Base-by-base conservation (phyloP, 2,329 filamentous ascomycete genomes). In the Huntiella abstrusa region DNA sequence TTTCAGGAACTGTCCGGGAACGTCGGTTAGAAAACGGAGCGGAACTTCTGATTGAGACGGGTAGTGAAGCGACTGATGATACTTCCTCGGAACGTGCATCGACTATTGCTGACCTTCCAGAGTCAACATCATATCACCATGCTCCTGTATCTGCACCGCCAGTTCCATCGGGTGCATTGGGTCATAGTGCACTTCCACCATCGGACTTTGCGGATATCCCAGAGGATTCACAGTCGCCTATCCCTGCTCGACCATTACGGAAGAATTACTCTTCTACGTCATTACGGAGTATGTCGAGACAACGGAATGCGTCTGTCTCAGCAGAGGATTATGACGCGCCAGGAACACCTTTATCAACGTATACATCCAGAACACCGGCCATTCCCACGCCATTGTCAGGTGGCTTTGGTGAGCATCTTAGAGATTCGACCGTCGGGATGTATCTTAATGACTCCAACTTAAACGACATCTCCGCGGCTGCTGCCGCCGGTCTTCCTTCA, bases 381-480 rank as follows among this genome's bases (percentile, higher is more conserved):
- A 57, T 83, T 17, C 79, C 83, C 7, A 84, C 81, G 2, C 78
- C 82, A 10, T 70, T 77, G 34, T 69, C 71, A 0, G 65, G 75
- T 7, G 69, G 74, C 1, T 82, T 83, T 53, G 66, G 66, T 19
- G 73, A 77, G 10, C 67, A 69, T 41, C 59, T 69, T 48, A 65
- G 71, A 48, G 68, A 70, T 12, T 64, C 77, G 32, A 71, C 72
- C 4, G 79, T 79, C 17, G 83, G 81, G 4, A 66, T 88, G 48
- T 78, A 85, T 56, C 67, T 96, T 1, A 92, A 96, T 55, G 85
- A 94, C 51, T 83, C 73, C 53, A 75, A 83, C 51, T 82, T 93
- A 38, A 82, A 88, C 57, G 40, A 43, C 13, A 49, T 49, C n/a
- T 42, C 42, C 15, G 41, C 41, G 22, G 28, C 40, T 13, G 28